Conservation (phyloP, 495 filamentous ascomycete species). For the Trichocladium uniseriatum region DNA sequence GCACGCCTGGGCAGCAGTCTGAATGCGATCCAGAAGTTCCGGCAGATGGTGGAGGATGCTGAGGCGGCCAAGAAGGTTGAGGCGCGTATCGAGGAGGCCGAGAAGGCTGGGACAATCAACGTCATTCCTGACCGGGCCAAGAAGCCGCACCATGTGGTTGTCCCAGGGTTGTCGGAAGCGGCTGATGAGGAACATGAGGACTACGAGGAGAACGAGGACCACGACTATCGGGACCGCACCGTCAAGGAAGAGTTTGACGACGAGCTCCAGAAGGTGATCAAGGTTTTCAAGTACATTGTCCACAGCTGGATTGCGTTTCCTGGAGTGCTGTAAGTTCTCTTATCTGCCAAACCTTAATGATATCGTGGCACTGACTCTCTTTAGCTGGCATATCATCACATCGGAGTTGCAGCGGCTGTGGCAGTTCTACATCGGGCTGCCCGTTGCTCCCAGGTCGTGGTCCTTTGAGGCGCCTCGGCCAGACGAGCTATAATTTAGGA, state of each 20-base stretch:
- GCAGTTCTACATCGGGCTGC: constrained; percentile 71
- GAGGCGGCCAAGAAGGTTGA: constrained; percentile 35
- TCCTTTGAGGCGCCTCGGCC: constrained; percentile 43
- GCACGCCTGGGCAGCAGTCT: constrained; percentile 74
- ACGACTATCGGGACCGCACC: constrained; percentile 24
- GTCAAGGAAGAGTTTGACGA: constrained; percentile 49
- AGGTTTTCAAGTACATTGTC: constrained; percentile 55
- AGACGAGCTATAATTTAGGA: constrained; percentile 39
- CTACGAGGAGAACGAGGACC: constrained; percentile 30
- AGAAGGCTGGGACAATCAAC: constrained; percentile 15
- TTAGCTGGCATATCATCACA: constrained; percentile 51
- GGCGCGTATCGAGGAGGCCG: constrained; percentile 20
- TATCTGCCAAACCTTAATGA: too few species aligned
- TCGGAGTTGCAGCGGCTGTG: constrained; percentile 56
- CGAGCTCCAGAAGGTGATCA: constrained; percentile 55
- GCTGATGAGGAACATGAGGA: constrained; percentile 18
- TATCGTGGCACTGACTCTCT: constrained; percentile 7
- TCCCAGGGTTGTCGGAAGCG: constrained; percentile 20
- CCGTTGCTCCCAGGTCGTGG: constrained; percentile 62
- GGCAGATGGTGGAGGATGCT: constrained; percentile 53
- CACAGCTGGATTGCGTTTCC: constrained; percentile 63
- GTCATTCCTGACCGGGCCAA: constrained; percentile 34
- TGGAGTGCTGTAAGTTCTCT: constrained; percentile 54
- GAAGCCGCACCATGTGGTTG: constrained; percentile 35
- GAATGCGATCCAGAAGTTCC: constrained; percentile 63